Evolutionary conservation across 2,329 filamentous ascomycete genomes (phyloP).

Genomic region (Neonectria ditissima): DNA sequence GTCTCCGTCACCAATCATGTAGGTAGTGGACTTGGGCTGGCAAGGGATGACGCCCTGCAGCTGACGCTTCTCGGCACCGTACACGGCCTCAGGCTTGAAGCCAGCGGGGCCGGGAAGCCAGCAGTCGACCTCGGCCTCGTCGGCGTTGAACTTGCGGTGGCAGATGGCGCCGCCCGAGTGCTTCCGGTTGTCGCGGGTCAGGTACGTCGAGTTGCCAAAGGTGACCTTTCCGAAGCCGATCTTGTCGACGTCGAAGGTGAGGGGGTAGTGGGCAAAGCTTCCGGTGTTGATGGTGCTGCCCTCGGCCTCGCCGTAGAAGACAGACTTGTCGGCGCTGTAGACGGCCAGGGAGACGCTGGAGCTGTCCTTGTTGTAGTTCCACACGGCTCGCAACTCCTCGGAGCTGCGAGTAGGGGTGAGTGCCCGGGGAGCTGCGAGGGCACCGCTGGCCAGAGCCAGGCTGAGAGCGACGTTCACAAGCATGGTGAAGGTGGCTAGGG

Average conservation of each 20-base stretch:
- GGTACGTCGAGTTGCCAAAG: slow-evolving; percentile 20
- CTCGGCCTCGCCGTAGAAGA: slow-evolving; percentile 16
- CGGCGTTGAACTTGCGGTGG: slow-evolving; percentile 10
- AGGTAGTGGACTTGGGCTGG: neutral
- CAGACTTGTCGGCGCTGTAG: slow-evolving; percentile 14
- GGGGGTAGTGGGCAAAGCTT: slow-evolving; percentile 8
- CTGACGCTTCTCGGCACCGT: neutral
- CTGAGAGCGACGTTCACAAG: slow-evolving; percentile 8
- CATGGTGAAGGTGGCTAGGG: neutral
- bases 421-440: slow-evolving; percentile 6
- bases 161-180: slow-evolving; percentile 19
- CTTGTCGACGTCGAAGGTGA: slow-evolving; percentile 12
- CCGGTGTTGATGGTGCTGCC: neutral
- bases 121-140: slow-evolving; percentile 13
- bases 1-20: slow-evolving; percentile 17
- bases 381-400: slow-evolving; percentile 14
- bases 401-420: neutral
- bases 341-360: slow-evolving; percentile 4
- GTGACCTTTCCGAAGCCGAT: slow-evolving; percentile 15
- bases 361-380: slow-evolving; percentile 9
- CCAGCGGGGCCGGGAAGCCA: neutral
- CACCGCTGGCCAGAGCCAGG: slow-evolving; percentile 6
- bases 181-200: slow-evolving; percentile 6
- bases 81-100: slow-evolving; percentile 2
- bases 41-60: slow-evolving; percentile 4